A percentile compares a stretch with the other conserved stretches of the same genome.
phyloP scores from a whole-genome alignment of 2,329 filamentous ascomycete species.

The Paradendryphiella salina region DNA sequence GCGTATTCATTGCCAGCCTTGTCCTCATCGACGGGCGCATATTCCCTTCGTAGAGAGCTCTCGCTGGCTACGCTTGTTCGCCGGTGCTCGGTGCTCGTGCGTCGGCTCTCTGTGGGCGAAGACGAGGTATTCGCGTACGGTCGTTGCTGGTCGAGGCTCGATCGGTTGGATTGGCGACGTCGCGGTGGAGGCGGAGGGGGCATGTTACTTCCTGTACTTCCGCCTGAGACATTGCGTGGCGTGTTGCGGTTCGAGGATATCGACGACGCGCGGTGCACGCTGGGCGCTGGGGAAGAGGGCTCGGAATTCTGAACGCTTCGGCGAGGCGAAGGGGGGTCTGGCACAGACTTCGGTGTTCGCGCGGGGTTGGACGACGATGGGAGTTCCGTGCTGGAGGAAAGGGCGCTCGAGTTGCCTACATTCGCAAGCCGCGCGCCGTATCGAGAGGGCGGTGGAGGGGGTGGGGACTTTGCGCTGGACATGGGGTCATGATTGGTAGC shows the following conservation, averaged over 20 bases:
- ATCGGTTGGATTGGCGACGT: conserved; percentile 39
- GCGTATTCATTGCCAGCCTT: conserved; percentile 26
- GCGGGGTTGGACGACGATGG: conserved; percentile 26
- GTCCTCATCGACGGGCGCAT: conserved; percentile 22
- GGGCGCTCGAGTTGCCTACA: conserved; percentile 30
- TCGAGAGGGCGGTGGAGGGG: conserved; percentile 42
- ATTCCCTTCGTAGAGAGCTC: conserved; percentile 35
- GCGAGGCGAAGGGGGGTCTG: conserved; percentile 28
- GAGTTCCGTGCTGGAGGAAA: conserved; percentile 38
- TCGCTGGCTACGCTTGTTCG: conserved; percentile 42
- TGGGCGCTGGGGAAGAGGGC: conserved; percentile 23
- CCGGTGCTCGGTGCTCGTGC: conserved; percentile 38
- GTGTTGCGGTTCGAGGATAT: conserved; percentile 33
- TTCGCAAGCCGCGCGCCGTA: conserved; percentile 35
- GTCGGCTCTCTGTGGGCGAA: conserved; percentile 34
- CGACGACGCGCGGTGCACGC: conserved; percentile 33
- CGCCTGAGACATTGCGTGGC: conserved; percentile 32
- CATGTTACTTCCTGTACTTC: conserved; percentile 27
- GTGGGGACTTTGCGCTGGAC: conserved; percentile 33
- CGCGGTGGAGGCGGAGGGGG: conserved; percentile 41
- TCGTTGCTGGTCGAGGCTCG: conserved; percentile 39
- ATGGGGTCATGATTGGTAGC: conserved; percentile 20
- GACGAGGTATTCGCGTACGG: conserved; percentile 20
- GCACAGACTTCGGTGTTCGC: conserved; percentile 27
- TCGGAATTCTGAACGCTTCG: conserved; percentile 33